Evolutionary conservation across 805 yeast species (phyloP), one percentile per base, ranked within the genome.

Genomic region (Blastobotrys peoriensis): DNA sequence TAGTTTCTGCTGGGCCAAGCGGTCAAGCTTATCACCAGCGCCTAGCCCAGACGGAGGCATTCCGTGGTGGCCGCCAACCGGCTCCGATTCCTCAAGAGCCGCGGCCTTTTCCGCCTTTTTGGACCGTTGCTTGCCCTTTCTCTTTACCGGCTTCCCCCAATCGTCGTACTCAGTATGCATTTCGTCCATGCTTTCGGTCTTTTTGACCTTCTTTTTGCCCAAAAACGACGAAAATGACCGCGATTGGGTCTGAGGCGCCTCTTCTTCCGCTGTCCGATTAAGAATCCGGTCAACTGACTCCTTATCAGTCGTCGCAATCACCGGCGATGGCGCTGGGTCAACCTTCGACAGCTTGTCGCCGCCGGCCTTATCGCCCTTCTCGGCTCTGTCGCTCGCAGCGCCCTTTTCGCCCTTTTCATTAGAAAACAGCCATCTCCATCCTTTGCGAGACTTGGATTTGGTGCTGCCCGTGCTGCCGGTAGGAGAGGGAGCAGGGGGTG

Each of bases 131-230:
- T 33, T 36, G 22, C 36, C 41, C 33, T 37, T 45, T 27, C 36
- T 43, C 35, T 19, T 21, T 18, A 27, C 33, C 10, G 33, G 34
- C 39, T 33, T 17, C 38, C 30, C 30, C 18, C 25, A n/a, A 28
- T 16, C 18, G 38, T 19, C 13, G 40, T 30, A 9, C 35, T 36
- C 19, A 8, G 13, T 5, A 33, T 20, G 18, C 35, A 27, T 4
- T 16, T 15, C 3, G 40, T 36, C 19, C 22, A 19, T n/a, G 18
- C 40, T 35, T 34, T 34, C 22, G 25, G 37, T 39, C 36, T 33
- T 45, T 8, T 54, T 51, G 25, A 41, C 17, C 43, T 48, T 50
- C 40, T 51, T 50, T 43, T 50, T 50, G 21, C 47, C 36, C 33
- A 52, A 52, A 30, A 52, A 48, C 6, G 49, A 40, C 25, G 54